Base-by-base conservation (phyloP, 495 filamentous ascomycete species). In the Penicillium lividum region DNA sequence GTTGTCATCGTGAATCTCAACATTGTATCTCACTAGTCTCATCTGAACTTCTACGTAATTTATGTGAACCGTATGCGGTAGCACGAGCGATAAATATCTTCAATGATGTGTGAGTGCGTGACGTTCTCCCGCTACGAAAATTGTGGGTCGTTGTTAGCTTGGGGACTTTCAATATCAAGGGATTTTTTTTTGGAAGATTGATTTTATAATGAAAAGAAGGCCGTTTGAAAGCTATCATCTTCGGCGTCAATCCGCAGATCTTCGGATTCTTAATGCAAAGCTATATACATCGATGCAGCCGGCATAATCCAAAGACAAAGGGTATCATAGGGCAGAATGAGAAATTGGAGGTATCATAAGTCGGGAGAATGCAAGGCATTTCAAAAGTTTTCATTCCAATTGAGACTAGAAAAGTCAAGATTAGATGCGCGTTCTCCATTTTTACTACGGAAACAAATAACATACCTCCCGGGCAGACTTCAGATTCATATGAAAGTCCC, bases 401-500 rank as follows among this genome's bases (percentile, higher is more conserved):
- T 7, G 2, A 46, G 43, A 16, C 46, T 49, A 49, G 46, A 16
- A 16, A 22, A n/a, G 0, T 7, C 25, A 49, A 13, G 1, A 16
- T 49, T 49, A 49, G 46, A 31, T 49, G 18, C 25, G 27, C 4
- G 11, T 46, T 27, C 28, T 33, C n/a, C 47, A 50, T 9, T 50
- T 5, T 13, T 4, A n/a, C 11, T 13, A 22, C 10, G n/a, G 5
- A 38, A 42, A 9, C 9, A 44, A 1, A 40, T 40, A 7, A 62
- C 55, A 36, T 55, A 59, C 61, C 15, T 79, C 75, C 34, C 83
- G 69, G 2, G 85, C 86, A 40, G 70, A 68, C 40, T 85, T 77
- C 25, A 88, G 63, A 62, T 79, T 80, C 5, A 77, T 73, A 64
- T 84, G 83, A 64, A 86, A 90, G 44, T 85, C 79, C 27, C 74